Evolutionary conservation across 306 rosid species (phyloP), one percentile per base, ranked within the genome.

Genomic region (Sechiopsis laciniata): DNA sequence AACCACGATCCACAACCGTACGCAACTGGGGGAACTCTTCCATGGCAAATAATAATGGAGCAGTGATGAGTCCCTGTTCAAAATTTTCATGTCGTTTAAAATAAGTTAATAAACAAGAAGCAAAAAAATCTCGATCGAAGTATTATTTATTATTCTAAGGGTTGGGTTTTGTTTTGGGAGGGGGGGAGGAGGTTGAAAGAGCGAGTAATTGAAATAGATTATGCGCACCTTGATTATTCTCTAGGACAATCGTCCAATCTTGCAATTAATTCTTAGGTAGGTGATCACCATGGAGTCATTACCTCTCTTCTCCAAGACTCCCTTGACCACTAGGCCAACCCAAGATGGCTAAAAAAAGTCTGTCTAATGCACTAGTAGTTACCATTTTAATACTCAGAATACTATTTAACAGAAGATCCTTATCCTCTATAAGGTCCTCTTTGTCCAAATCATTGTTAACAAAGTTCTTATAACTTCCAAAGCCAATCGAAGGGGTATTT

Each of bases 1-100:
- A 85, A 62, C 98, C 98, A 51, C 73, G 78, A 3, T 84, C 87
- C 67, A 92, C 89, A 24, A 90, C 79, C 14, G 73, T 58, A n/a
- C 82, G 92, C 90, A 94, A 70, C 79, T 94, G 85, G 57, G 97
- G 97, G 78, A 89, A 89, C 81, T 94, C 99, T 84, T 94, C 99
- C 91, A 89, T 87, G 20, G 99, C 97, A 84, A 89, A 94, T 81
- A 94, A 84, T 69, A 91, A 75, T 3, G 99, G 99, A 80, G 97
- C 99, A 2, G 99, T 94, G 48, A 91, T 73, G 55, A 94, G 88
- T 78, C 99, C 99, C 99, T 94, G 78, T 78, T 86, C 82, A 14
- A 78, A 15, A 58, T 55, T 32, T 21, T 50, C 26, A 7, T 2
- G 32, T 32, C 21, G 7, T 72, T 72, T 17, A 53, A 4, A 2